phyloP scores from a whole-genome alignment of 768 basidiomycete species.

The Suillus subluteus region DNA sequence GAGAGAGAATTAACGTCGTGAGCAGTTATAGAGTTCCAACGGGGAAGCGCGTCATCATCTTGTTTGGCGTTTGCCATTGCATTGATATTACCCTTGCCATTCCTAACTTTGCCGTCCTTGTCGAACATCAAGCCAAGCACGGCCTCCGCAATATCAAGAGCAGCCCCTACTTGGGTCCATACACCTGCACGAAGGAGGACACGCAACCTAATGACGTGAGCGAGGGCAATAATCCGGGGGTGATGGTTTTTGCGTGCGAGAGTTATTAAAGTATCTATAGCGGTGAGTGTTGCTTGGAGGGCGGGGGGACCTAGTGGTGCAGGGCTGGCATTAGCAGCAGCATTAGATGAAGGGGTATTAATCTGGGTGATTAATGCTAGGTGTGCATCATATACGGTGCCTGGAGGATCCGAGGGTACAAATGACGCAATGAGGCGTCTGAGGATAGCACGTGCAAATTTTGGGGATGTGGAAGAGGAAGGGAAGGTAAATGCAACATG shows the following conservation, averaged over 20 bases:
- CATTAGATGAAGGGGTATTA: constrained; percentile 26
- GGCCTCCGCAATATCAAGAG: constrained; percentile 22
- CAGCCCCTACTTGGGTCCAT: constrained; percentile 48
- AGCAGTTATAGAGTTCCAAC: constrained; percentile 34
- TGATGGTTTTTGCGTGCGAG: constrained; percentile 40
- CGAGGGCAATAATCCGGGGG: constrained; percentile 48
- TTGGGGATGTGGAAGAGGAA: constrained; percentile 28
- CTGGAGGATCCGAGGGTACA: constrained; percentile 49
- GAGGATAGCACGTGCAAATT: constrained; percentile 56
- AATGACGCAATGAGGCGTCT: constrained; percentile 8
- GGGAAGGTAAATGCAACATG: constrained; percentile 40
- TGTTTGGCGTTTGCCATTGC: not conserved
- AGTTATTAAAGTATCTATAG: constrained; percentile 37
- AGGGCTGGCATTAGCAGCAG: not conserved
- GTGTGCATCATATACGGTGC: constrained; percentile 56
- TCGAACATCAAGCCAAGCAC: not conserved
- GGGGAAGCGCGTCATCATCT: constrained; percentile 20
- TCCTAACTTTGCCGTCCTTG: not conserved
- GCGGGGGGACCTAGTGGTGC: constrained; percentile 20
- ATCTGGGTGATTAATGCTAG: constrained; percentile 55
- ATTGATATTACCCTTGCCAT: not conserved
- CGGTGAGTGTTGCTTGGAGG: constrained; percentile 34
- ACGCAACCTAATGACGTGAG: constrained; percentile 59
- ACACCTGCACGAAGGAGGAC: constrained; percentile 34
- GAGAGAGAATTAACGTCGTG: constrained; percentile 28